Evolutionary conservation across 345 rosid species (phyloP).

Genomic region (Lumnitzera racemosa): DNA sequence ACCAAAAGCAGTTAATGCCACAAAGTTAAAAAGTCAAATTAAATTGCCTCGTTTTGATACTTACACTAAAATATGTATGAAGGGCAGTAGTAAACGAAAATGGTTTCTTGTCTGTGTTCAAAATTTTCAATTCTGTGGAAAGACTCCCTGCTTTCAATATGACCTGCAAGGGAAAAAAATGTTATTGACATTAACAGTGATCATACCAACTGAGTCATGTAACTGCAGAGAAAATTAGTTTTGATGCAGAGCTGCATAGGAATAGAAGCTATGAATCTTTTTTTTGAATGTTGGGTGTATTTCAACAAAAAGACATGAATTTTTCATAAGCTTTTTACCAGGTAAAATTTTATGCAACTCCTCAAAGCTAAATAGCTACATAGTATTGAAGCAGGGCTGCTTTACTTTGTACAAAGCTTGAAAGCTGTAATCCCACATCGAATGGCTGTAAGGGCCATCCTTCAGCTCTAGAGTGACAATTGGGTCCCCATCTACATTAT

Average conservation of each 20-base stretch:
- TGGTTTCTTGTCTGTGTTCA: conserved; percentile 68
- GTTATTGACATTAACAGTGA: conserved; percentile 10
- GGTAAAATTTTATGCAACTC: neutral
- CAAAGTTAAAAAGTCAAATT: neutral
- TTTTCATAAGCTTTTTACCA: neutral
- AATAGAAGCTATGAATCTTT: neutral
- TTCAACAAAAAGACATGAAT: neutral
- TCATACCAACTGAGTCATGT: neutral
- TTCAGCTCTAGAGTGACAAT: conserved; percentile 66
- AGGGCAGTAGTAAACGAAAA: conserved; percentile 76
- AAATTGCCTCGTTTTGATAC: conserved; percentile 13
- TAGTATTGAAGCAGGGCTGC: neutral
- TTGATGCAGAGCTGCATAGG: neutral
- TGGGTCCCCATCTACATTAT: conserved; percentile 52
- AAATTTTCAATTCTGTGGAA: conserved; percentile 65
- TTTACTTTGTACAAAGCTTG: conserved; percentile 70
- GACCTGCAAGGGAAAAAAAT: conserved; percentile 38
- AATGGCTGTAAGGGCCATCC: conserved; percentile 78
- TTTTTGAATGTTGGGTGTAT: neutral
- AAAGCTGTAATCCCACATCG: conserved; percentile 94
- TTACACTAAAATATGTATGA: conserved; percentile 84
- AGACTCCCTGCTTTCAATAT: conserved; percentile 52
- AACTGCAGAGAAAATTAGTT: neutral
- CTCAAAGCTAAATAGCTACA: conserved; percentile 2
- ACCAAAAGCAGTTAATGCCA: neutral